Evolutionary conservation across 2,329 filamentous ascomycete species (phyloP).

Genomic region (Aspergillus spinulosporus): DNA sequence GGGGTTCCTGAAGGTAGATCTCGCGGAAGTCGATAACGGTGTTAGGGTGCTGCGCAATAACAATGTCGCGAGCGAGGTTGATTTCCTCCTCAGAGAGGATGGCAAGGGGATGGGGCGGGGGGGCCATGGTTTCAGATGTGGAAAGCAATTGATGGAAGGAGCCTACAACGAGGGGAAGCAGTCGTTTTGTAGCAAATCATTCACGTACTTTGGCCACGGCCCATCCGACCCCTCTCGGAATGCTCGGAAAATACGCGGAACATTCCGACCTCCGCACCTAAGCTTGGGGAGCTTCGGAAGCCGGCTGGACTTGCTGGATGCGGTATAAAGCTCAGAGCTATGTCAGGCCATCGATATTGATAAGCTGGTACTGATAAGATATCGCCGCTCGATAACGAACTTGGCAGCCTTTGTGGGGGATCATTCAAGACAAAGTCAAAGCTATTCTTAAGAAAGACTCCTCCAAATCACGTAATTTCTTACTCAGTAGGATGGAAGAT

Average conservation of each 20-base stretch:
- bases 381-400: not conserved
- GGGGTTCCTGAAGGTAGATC: conserved; percentile 54
- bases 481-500: no score
- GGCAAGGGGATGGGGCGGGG: conserved; percentile 38
- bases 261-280: not conserved
- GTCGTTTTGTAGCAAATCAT: conserved; percentile 5
- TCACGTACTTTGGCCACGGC: not conserved
- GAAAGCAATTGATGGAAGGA: not conserved
- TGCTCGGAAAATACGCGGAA: conserved; percentile 9
- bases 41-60: conserved; percentile 31
- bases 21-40: conserved; percentile 48
- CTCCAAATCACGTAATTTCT: not conserved
- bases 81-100: conserved; percentile 38
- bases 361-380: not conserved
- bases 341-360: not conserved
- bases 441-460: no score
- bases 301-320: not conserved
- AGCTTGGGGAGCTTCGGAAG: not conserved
- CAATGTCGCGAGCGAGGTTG: conserved; percentile 37
- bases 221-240: conserved; percentile 6
- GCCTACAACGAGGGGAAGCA: not conserved
- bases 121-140: conserved; percentile 22
- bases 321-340: not conserved
- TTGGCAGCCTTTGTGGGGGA: not conserved
- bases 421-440: not conserved